Percentiles rank a stretch among this genome's conserved stretches.
Conservation (phyloP, 139 green algal genomes). For the Tetradesmus lagerheimii region DNA sequence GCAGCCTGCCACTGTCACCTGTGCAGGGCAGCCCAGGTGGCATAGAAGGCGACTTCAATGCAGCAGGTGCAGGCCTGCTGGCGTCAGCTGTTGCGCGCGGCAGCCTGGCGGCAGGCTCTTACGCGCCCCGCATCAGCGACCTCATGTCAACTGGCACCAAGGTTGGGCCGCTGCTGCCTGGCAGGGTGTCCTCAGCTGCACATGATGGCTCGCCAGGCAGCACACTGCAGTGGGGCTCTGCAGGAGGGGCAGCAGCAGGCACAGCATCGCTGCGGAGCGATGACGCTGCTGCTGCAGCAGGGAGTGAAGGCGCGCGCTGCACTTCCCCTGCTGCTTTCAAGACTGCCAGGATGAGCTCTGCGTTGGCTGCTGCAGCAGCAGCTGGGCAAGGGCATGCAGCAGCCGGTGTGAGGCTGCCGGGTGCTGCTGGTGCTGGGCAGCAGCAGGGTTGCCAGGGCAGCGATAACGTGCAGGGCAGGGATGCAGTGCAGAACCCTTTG, state of each 20-base stretch:
- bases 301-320: not conserved
- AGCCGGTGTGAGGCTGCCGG: not conserved
- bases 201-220: not conserved
- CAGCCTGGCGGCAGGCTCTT: not conserved
- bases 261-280: not conserved
- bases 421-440: not conserved
- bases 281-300: not conserved
- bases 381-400: not conserved
- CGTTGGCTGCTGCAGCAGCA: not conserved
- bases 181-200: not conserved
- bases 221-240: not conserved
- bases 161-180: slow-evolving; percentile 16
- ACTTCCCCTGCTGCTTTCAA: not conserved
- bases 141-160: slow-evolving; percentile 7
- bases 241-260: not conserved
- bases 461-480: not conserved
- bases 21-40: not conserved
- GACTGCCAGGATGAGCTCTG: not conserved
- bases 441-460: not conserved
- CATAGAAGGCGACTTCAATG: not conserved
- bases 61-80: not conserved
- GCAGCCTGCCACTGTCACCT: not conserved
- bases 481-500: not conserved
- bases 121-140: slow-evolving; percentile 3
- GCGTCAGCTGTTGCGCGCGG: not conserved